Evolutionary conservation across 164 flowering plant species (phyloP).

Genomic region (Vitis cinerea): DNA sequence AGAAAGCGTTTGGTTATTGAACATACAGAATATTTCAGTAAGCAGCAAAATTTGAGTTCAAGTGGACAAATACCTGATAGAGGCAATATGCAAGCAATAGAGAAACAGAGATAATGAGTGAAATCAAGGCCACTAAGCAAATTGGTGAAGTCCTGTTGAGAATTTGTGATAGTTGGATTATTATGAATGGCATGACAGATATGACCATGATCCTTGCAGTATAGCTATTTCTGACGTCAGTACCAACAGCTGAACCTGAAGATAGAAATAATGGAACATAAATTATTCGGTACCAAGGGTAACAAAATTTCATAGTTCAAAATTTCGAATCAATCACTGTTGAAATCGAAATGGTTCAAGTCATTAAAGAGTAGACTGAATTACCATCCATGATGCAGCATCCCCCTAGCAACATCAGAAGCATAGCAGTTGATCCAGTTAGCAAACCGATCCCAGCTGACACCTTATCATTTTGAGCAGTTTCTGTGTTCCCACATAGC

Average conservation of each 20-base stretch:
- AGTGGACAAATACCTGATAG: constrained; percentile 12
- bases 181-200: constrained; percentile 19
- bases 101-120: constrained; percentile 11
- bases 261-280: neutral
- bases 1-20: neutral
- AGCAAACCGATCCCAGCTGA: neutral
- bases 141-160: neutral
- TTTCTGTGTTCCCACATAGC: neutral
- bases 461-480: neutral
- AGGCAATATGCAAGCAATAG: constrained; percentile 1
- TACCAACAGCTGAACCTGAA: constrained; percentile 19
- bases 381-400: neutral
- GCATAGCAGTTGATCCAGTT: neutral
- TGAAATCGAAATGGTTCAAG: no score
- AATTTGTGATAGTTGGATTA: constrained; percentile 10
- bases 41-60: constrained; percentile 7
- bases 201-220: constrained; percentile 25
- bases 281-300: no score
- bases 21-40: no score
- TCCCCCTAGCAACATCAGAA: neutral
- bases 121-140: constrained; percentile 4
- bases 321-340: no score
- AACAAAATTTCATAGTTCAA: no score
- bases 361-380: no score
- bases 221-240: constrained; percentile 8